phyloP scores from a whole-genome alignment of 371 early-diverging fungal genomes.

The Mucor saturninus region DNA sequence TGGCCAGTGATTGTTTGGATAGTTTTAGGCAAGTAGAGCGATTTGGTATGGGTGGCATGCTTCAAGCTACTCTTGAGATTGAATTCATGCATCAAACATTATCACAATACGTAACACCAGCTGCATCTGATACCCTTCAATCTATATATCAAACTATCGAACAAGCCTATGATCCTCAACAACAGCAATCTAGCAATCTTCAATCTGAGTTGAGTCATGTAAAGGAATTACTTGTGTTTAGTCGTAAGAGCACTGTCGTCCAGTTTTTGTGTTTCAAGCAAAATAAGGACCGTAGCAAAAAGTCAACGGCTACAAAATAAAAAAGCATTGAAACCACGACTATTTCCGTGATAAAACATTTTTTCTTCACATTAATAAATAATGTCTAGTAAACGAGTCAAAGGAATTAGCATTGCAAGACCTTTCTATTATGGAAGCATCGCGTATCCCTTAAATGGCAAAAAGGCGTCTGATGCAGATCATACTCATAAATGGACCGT shows the following conservation, averaged over 20 bases:
- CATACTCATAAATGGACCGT: slow-evolving; percentile 90
- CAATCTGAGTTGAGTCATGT: slow-evolving; percentile 67
- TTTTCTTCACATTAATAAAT: background rate
- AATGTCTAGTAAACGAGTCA: slow-evolving; percentile 53
- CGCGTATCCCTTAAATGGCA: slow-evolving; percentile 69
- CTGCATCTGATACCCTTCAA: slow-evolving; percentile 65
- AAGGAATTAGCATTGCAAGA: slow-evolving; percentile 72
- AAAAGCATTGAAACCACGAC: background rate
- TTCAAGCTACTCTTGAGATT: slow-evolving; percentile 89
- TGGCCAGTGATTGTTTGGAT: slow-evolving; percentile 80
- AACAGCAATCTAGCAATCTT: slow-evolving; percentile 55
- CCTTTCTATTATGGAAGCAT: slow-evolving; percentile 82
- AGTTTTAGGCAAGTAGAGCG: slow-evolving; percentile 79
- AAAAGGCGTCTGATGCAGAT: slow-evolving; percentile 68
- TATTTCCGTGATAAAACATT: background rate
- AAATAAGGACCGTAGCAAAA: slow-evolving; percentile 51
- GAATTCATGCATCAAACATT: slow-evolving; percentile 85
- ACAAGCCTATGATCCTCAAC: slow-evolving; percentile 64
- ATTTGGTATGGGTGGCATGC: slow-evolving; percentile 89
- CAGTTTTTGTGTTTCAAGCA: slow-evolving; percentile 81
- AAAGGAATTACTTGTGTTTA: slow-evolving; percentile 66
- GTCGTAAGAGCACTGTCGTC: slow-evolving; percentile 70
- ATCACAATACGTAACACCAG: slow-evolving; percentile 68
- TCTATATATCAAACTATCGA: slow-evolving; percentile 75
- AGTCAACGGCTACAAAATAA: slow-evolving; percentile 9